phyloP scores from a whole-genome alignment of 352 stramenopile genomes.

The Phytophthora nicotianae region DNA sequence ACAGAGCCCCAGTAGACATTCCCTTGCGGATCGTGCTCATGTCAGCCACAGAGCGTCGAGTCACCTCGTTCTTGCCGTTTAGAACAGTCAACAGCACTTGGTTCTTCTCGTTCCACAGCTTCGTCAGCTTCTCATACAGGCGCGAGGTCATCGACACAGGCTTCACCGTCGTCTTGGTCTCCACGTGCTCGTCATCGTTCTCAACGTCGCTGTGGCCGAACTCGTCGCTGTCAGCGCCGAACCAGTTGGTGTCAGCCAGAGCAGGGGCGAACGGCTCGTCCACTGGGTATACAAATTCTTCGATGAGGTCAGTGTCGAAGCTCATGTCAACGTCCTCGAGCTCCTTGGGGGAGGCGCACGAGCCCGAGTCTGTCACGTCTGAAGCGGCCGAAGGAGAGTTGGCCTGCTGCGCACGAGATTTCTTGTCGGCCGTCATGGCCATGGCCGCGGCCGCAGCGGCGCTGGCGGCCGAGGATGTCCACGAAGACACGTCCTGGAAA shows the following conservation, averaged over 20 bases:
- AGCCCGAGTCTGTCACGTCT: constrained; percentile 72
- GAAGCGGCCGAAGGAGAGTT: constrained; percentile 70
- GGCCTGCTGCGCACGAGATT: constrained; percentile 25
- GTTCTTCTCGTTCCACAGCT: constrained; percentile 87
- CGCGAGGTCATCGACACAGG: constrained; percentile 64
- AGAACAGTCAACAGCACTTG: constrained; percentile 79
- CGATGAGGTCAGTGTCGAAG: constrained; percentile 73
- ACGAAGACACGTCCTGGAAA: constrained; percentile 82
- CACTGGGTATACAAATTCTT: constrained; percentile 86
- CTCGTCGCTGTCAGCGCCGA: constrained; percentile 54
- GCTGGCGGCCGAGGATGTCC: constrained; percentile 55
- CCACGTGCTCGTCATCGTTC: constrained; percentile 43
- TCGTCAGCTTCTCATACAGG: constrained; percentile 80
- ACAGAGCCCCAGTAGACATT: constrained; percentile 68
- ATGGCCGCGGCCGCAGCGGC: constrained; percentile 38
- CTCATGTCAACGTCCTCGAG: constrained; percentile 53
- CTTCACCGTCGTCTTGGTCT: constrained; percentile 42
- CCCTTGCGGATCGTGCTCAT: constrained; percentile 83
- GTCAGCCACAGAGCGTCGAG: constrained; percentile 74
- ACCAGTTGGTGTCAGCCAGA: constrained; percentile 69
- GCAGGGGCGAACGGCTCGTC: constrained; percentile 72
- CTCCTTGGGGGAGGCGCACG: constrained; percentile 57
- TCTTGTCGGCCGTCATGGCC: constrained; percentile 41
- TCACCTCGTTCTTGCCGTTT: constrained; percentile 75
- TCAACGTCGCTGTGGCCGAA: constrained; percentile 66